Evolutionary conservation across 192 early-diverging fungal genomes (phyloP).

Genomic region (Coemansia sp.): DNA sequence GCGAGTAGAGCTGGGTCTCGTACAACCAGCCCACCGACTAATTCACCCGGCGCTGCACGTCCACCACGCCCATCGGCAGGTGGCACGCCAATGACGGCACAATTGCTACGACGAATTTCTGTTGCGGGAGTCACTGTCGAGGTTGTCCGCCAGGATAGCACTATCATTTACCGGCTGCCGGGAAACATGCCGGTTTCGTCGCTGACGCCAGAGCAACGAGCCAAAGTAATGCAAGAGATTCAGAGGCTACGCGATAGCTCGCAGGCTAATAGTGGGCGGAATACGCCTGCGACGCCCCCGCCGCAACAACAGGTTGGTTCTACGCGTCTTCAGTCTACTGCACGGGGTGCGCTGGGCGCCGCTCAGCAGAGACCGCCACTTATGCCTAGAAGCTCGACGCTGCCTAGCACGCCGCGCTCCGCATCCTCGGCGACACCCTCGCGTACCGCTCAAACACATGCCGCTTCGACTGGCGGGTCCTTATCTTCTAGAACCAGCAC

Average conservation of each 20-base stretch:
- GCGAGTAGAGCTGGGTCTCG: slow-evolving; percentile 4
- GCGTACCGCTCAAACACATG: not conserved
- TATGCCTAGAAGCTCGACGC: not conserved
- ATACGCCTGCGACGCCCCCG: not conserved
- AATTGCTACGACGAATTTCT: slow-evolving; percentile 35
- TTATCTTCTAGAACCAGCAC: not conserved
- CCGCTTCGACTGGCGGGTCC: not conserved
- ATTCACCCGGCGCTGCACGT: not conserved
- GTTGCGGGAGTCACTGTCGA: slow-evolving; percentile 48
- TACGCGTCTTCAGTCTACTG: not conserved
- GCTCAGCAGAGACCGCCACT: not conserved
- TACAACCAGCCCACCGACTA: not conserved
- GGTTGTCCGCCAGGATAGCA: slow-evolving; percentile 45
- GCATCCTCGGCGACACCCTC: not conserved
- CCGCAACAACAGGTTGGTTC: not conserved
- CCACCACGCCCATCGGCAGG: not conserved
- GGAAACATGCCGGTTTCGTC: slow-evolving; percentile 53
- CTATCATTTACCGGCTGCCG: slow-evolving; percentile 46
- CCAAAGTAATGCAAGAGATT: slow-evolving; percentile 49
- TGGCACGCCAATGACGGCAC: slow-evolving; percentile 4
- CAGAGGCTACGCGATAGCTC: slow-evolving; percentile 35
- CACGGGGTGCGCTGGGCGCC: not conserved
- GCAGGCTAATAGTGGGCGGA: not conserved
- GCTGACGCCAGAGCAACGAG: slow-evolving; percentile 46
- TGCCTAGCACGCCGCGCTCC: not conserved